phyloP scores from a whole-genome alignment of 495 filamentous ascomycete species.

The Bathelium albidoporum region DNA sequence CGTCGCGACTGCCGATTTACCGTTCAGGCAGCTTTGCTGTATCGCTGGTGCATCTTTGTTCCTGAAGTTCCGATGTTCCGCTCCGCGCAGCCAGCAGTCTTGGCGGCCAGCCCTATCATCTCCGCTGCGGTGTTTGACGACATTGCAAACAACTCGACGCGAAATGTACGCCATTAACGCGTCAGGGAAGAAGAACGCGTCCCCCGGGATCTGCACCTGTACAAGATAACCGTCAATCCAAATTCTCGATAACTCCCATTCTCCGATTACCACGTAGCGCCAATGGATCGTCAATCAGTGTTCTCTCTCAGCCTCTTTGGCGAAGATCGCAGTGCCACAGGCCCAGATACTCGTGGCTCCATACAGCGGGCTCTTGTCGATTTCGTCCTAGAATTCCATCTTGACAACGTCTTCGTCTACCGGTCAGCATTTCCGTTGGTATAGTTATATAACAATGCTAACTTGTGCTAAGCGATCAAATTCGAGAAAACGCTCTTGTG shows the following conservation, averaged over 20 bases:
- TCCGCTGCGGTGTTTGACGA: not conserved
- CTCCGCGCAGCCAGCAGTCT: not conserved
- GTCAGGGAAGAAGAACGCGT: conserved; percentile 15
- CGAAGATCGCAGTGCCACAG: conserved; percentile 42
- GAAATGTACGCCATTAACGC: conserved; percentile 36
- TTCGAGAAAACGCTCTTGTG: conserved; percentile 88
- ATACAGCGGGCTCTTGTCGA: conserved; percentile 44
- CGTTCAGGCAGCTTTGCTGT: not conserved
- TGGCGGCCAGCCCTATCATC: not conserved
- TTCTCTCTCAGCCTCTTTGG: conserved; percentile 75
- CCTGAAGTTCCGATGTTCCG: not conserved
- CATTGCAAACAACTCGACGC: conserved; percentile 1
- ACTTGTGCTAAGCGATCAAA: conserved; percentile 61
- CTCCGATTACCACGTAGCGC: no score
- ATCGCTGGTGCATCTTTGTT: not conserved
- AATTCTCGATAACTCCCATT: no score
- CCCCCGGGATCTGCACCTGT: no score
- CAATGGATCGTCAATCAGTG: conserved; percentile 81
- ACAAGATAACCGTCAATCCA: no score
- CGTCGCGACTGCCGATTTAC: not conserved
- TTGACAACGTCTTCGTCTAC: conserved; percentile 95
- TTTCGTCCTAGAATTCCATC: conserved; percentile 89
- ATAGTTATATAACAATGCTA: conserved; percentile 7
- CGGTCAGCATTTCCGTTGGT: conserved; percentile 43
- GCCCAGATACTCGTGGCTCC: conserved; percentile 42